phyloP scores from a whole-genome alignment of 495 filamentous ascomycete genomes.

The Barbatosphaeria neglecta region DNA sequence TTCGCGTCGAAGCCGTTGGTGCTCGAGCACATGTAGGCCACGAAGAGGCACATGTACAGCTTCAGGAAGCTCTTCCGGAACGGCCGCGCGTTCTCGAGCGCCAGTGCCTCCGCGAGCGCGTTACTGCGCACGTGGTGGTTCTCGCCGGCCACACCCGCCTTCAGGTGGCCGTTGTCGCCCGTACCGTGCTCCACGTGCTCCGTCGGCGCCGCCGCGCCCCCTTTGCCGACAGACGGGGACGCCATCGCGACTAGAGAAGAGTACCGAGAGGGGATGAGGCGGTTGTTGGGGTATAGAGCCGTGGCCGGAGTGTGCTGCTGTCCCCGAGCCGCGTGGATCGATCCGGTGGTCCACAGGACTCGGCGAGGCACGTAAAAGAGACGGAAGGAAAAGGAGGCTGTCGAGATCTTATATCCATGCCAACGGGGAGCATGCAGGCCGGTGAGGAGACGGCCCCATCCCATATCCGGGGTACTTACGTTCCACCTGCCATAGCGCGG shows the following conservation, averaged over 20 bases:
- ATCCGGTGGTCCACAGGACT: background rate
- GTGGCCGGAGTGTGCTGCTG: no score
- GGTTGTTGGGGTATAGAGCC: no score
- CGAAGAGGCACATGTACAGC: background rate
- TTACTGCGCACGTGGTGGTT: background rate
- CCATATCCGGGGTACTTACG: background rate
- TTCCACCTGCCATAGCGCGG: background rate
- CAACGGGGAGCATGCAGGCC: background rate
- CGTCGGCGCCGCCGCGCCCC: background rate
- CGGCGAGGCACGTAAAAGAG: no score
- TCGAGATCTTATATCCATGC: background rate
- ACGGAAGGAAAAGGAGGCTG: background rate
- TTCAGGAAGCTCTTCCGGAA: background rate
- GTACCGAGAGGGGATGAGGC: no score
- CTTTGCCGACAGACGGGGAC: background rate
- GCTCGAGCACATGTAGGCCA: constrained; percentile 1
- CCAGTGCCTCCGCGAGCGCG: background rate
- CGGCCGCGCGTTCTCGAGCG: background rate
- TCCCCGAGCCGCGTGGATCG: background rate
- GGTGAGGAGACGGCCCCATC: background rate
- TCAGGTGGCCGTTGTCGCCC: background rate
- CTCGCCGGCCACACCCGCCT: background rate
- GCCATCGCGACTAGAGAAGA: background rate
- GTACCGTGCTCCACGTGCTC: background rate
- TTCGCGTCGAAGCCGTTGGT: background rate